Base-by-base conservation (phyloP, 2,329 filamentous ascomycete species). In the Colletotrichum navitas region DNA sequence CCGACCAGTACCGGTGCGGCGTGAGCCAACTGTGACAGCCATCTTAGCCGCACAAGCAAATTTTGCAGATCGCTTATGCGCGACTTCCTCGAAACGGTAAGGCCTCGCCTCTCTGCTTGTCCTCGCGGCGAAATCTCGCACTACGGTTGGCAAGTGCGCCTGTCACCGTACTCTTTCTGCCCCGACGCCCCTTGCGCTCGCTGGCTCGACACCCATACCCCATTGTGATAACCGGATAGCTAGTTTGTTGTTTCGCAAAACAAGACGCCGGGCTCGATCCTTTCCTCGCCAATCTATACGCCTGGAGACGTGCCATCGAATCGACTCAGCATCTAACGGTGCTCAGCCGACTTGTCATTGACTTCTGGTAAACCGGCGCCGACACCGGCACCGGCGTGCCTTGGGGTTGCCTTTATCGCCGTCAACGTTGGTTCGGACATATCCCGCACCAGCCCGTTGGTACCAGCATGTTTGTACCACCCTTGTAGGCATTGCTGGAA, bases 61-160 rank as follows among this genome's bases (percentile, higher is more conserved):
- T 32, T 56, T 24, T 66, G 67, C 62, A 69, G 63, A 18, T 55
- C 55, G 67, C 67, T 60, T 66, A 66, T 70, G 67, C 67, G 63
- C 39, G 54, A 61, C 55, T 47, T 61, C 32, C 63, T 66, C 55
- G 32, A 61, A 69, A 54, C 41, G 67, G 62, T 39, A 61, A 66
- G 43, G 67, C 43, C 52, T 60, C 62, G 39, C 24, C 24, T 32
- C 32, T 32, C 39, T 65, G 47, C 36, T 49, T 66, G 54, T 66
- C 36, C 39, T 60, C 18, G 18, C 36, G 45, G 43, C 43, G 29
- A 41, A 45, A 21, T 32, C 24, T 51, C 58, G 36, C 49, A 47
- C 26, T 21, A 45, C 24, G 26, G 18, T 12, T 16, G 16, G 21
- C 36, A 41, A 10, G 24, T 18, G 43, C 43, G 16, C 21, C n/a